Evolutionary conservation across 2,329 filamentous ascomycete genomes (phyloP), one percentile per base, ranked within the genome.

Genomic region (Cladosporium cucumerinum): DNA sequence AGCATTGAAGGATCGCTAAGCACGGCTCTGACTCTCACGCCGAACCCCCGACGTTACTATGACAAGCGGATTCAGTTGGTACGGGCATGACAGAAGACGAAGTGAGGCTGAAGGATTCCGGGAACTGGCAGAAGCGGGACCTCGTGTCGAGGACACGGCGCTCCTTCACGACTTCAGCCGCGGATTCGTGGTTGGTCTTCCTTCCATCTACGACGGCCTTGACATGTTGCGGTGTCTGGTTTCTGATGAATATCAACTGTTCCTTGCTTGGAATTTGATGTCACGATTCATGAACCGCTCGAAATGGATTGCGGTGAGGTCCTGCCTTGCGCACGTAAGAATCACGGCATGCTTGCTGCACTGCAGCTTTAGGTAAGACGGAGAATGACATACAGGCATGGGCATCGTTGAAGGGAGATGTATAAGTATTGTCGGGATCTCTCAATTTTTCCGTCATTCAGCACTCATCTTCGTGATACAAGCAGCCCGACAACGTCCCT

Each of bases 31-130:
- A 61, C 48, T 61, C 21, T n/a, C 28, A 6, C 21, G 6, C 49
- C 49, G 49, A 28, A 12, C 18, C 14, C 11, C 59, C 59, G 48
- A 61, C 28, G 59, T 61, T 39, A 32, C 46, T 39, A 26, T 61
- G 18, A 28, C 28, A 12, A 52, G 39, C 12, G 39, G 39, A 43
- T 39, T 2, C 34, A 18, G 16, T 8, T 7, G 36, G 36, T 10
- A 18, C 18, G 18, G 36, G 36, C 18, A 10, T n/a, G 48, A 1
- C 18, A 51, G 34, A 6, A 18, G 36, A 14, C 8, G 18, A 14
- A 43, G 49, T 54, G 26, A 32, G 51, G 51, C 51, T 54, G 57
- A 60, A 49, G 39, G 39, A 60, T 60, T 60, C 39, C 14, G 5
- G 26, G 26, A 5, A 30, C 11, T 28, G 25, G 48, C 16, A 52